These are phyloP conservation scores for Venturia pyrina DNA, from an alignment of 2,329 filamentous ascomycete species.

Conservation along the genomic window DNA sequence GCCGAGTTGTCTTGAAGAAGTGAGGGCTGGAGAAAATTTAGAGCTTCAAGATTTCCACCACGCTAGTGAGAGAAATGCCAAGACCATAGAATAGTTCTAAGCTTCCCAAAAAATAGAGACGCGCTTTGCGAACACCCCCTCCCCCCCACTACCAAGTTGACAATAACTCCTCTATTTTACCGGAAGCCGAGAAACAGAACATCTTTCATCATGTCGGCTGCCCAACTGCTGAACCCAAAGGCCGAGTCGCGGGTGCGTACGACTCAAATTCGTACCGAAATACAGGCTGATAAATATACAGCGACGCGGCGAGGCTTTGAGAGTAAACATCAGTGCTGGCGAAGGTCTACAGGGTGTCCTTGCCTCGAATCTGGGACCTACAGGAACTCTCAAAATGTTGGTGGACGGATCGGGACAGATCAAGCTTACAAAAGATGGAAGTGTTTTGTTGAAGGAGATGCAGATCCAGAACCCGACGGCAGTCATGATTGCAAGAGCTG, in stretches of 20 bases:
- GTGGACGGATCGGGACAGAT: conserved; percentile 61
- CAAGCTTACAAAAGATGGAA: conserved; percentile 98
- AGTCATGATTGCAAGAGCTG: conserved; percentile 69
- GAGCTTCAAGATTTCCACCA: not conserved
- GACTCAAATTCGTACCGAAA: conserved; percentile 15
- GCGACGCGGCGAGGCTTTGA: conserved; percentile 93
- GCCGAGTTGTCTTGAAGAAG: not conserved
- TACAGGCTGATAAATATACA: conserved; percentile 41
- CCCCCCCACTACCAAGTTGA: not conserved
- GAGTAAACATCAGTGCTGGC: conserved; percentile 93
- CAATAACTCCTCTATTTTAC: not conserved
- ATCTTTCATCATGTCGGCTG: conserved; percentile 67
- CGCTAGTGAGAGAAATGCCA: not conserved
- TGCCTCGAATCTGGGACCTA: conserved; percentile 88
- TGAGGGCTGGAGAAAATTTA: not conserved
- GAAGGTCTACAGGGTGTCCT: conserved; percentile 62
- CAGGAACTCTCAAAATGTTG: conserved; percentile 92
- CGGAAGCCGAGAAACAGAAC: not conserved
- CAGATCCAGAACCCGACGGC: conserved; percentile 99
- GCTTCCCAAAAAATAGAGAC: not conserved
- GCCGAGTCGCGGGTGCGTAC: conserved; percentile 83
- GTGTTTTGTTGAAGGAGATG: conserved; percentile 66
- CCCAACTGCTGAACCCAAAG: conserved; percentile 97
- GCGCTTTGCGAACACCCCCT: not conserved
- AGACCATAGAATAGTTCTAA: not conserved